phyloP scores from a whole-genome alignment of 345 rosid species.

The Corymbia maculata region DNA sequence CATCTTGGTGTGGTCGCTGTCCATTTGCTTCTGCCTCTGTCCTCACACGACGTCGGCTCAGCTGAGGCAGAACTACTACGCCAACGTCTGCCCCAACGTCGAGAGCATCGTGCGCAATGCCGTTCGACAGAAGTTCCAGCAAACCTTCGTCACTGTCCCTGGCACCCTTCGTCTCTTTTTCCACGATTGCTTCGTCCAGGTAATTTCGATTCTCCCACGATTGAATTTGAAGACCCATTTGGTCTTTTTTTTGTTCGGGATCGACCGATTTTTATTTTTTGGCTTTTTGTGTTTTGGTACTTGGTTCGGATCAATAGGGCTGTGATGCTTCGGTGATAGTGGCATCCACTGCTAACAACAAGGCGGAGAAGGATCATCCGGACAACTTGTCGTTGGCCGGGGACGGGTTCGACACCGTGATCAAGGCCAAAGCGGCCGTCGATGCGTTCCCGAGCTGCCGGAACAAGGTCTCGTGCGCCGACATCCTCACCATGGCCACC shows the following conservation, averaged over 20 bases:
- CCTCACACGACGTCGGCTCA: conserved; percentile 45
- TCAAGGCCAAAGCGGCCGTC: conserved; percentile 67
- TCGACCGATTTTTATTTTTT: not conserved
- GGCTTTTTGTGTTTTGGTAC: not conserved
- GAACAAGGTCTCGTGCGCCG: conserved; percentile 78
- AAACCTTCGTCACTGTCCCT: conserved; percentile 69
- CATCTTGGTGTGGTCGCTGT: conserved; percentile 16
- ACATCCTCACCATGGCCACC: conserved; percentile 76
- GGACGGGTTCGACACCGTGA: conserved; percentile 83
- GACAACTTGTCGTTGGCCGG: conserved; percentile 79
- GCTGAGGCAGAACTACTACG: conserved; percentile 42
- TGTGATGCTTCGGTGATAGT: conserved; percentile 76
- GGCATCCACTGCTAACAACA: conserved; percentile 36
- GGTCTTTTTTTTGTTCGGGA: not conserved
- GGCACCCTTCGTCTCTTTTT: conserved; percentile 83
- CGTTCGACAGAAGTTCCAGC: conserved; percentile 31
- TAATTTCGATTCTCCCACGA: not conserved
- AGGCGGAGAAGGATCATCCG: conserved; percentile 79
- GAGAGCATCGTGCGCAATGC: conserved; percentile 45
- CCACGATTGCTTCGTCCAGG: conserved; percentile 83
- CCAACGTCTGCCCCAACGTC: conserved; percentile 51
- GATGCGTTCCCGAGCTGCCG: conserved; percentile 37
- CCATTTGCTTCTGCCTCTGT: conserved; percentile 27
- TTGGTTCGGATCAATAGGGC: conserved; percentile 23
- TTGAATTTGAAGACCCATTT: not conserved